Evolutionary conservation across 164 flowering plant species (phyloP), one percentile per base, ranked within the genome.

Genomic region (Santalum album): DNA sequence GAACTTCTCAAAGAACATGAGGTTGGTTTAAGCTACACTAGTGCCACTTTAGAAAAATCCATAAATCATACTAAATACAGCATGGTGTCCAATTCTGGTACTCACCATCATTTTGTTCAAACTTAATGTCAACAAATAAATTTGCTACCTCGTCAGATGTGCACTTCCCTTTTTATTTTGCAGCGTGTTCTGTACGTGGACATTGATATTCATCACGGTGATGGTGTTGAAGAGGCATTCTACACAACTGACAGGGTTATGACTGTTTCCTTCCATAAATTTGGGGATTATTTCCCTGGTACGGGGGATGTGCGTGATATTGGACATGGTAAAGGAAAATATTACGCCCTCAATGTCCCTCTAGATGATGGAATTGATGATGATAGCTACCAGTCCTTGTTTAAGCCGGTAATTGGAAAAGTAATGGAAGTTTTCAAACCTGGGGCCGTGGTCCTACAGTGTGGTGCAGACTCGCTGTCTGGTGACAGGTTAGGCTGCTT

Each of bases 281-380:
- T 49, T 49, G 51, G 51, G 27, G 51, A 49, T 49, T 49, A 49
- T 25, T 49, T 49, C 15, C 51, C 51, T 1, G 51, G 51, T 12
- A 49, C 51, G 5, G 51, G 51, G 0, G 51, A 49, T 17, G 12
- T 49, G 23, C 26, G 51, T 16, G 51, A 49, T 49, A 14, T 49
- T 22, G 51, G 51, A 0, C 23, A 49, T 49, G 51, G 32, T 23
- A 49, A 49, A 24, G 51, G 51, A 17, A 49, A 49, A 25, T 49
- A 49, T 49, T 49, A 49, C 51, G 22, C 51, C n/a, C 51, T 49
- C 51, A 49, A 49, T 49, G 51, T 49, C n/a, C 51, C 51, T 14
- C 51, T 49, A 17, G 51, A 49, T 49, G 51, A 49, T 49, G 51
- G 51, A 25, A 49, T 49, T 49, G 51, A 49, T 49, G 51, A 49